A percentile compares a stretch with the other conserved stretches of the same genome.
These are phyloP conservation scores for Floccularia luteovirens DNA, from an alignment of 768 basidiomycete species.

Conservation along the genomic window DNA sequence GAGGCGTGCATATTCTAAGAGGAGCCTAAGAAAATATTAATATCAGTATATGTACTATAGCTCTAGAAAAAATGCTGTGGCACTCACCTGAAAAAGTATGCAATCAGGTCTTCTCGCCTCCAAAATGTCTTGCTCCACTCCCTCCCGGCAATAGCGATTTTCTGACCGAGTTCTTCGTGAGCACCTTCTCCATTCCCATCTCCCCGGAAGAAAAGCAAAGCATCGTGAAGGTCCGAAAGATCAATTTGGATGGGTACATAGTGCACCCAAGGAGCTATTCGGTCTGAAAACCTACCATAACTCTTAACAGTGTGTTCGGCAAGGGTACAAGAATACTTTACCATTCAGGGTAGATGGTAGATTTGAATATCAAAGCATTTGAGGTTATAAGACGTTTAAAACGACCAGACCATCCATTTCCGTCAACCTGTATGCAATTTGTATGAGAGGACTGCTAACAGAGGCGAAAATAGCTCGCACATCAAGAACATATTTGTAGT, in stretches of 20 bases:
- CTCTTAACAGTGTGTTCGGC: conserved; percentile 1
- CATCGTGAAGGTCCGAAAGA: conserved; percentile 62
- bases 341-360: conserved; percentile 74
- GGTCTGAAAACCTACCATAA: conserved; percentile 41
- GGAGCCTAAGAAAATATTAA: conserved; percentile 9
- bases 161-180: conserved; percentile 51
- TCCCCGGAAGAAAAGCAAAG: conserved; percentile 68
- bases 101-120: conserved; percentile 40
- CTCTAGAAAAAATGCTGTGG: background rate
- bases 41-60: background rate
- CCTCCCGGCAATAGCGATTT: conserved; percentile 31
- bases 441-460: background rate
- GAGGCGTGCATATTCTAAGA: conserved; percentile 20
- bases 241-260: conserved; percentile 66
- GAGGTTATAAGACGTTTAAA: conserved; percentile 60
- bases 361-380: conserved; percentile 59
- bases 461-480: conserved; percentile 23
- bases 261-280: conserved; percentile 63
- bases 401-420: conserved; percentile 64
- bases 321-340: conserved; percentile 13
- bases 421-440: conserved; percentile 35
- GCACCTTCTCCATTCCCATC: conserved; percentile 45
- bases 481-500: conserved; percentile 55
- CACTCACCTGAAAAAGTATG: conserved; percentile 37
- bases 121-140: conserved; percentile 33